Base-by-base conservation (phyloP, 2,329 filamentous ascomycete genomes). In the Mariannaea sp. region DNA sequence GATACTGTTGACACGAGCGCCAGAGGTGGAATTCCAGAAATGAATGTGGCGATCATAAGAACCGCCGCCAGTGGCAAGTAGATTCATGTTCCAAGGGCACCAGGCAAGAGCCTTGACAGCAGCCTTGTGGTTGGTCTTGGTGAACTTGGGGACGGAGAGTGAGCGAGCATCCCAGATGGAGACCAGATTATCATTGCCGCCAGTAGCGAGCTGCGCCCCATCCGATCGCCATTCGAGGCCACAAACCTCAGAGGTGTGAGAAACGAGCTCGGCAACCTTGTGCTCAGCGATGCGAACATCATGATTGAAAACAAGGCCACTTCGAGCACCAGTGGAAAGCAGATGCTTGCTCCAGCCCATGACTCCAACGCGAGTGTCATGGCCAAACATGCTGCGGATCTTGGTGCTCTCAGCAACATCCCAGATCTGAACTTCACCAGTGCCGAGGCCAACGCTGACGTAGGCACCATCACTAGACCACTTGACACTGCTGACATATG, bases 301-400 rank as follows among this genome's bases (percentile, higher is more conserved):
- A 76, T 99, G 94, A 83, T 99, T 99, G 85, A 86, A 97, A 66
- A 99, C 92, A 39, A 97, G 87, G 19, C 94, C 94, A 62, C 90
- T 96, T 70, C 94, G 90, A 52, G 94, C 91, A 62, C 94, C 94
- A 17, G 93, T 97, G 32, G 94, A 97, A 46, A 99, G 83, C 53
- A 95, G 85, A 76, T 97, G 94, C 84, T 97, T 97, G 82, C 91
- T 96, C 94, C 94, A 99, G 69, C 92, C 91, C 92, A 97, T 97
- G 61, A 96, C 93, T 70, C 92, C 91, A 59, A 99, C 93, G 49
- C 94, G 92, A 32, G 91, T 93, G 69, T 97, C 93, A 71, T 99
- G 94, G 56, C 94, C 94, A 71, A 92, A 89, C 94, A 99, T 99
- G 81, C 92, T 97, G 73, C 94, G 92, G 55, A 99, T 88, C 83